Evolutionary conservation across 2,329 filamentous ascomycete species (phyloP), one percentile per base, ranked within the genome.

Genomic region (Fusarium sp.): DNA sequence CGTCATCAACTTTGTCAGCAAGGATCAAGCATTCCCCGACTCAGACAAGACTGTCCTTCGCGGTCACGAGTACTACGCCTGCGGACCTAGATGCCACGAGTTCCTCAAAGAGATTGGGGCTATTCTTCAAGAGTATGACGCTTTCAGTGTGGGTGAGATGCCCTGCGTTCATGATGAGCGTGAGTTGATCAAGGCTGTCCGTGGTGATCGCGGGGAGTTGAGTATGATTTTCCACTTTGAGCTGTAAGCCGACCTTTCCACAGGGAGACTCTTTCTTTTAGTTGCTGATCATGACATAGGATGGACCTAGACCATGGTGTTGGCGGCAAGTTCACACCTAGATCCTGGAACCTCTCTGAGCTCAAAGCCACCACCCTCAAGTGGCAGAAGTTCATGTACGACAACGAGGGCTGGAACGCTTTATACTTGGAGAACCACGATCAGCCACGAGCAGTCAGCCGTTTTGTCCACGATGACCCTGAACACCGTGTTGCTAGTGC

Each of bases 141-240:
- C 82, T n/a, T 83, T 86, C 69, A 84, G 82, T 55, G 84, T 86
- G 4, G 84, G 84, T 13, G 84, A 86, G 77, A 84, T 85, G 79
- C 83, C 84, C 5, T 81, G 80, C 55, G 79, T 83, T 18, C 74
- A 79, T n/a, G 80, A 82, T 47, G 78, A 80, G 39, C 70, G 77
- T 13, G 78, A 83, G 68, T 61, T 84, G 31, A 83, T 85, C 60
- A 79, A 80, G 61, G 80, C 79, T 9, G 89, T 92, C 4, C 82
- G 82, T 5, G 84, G 82, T 23, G 84, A 87, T 50, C 82, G 86
- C 18, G 82, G 84, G 31, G 89, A 92, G 74, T 78, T 92, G 43
- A 89, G 86, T 75, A 92, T 92, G 89, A 89, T 92, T 35, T 92
- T 93, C 78, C 88, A 91, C 71, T 93, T 93, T 74, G 90, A 92